Conservation (phyloP, 768 basidiomycete genomes). For the Suillus subalutaceus region DNA sequence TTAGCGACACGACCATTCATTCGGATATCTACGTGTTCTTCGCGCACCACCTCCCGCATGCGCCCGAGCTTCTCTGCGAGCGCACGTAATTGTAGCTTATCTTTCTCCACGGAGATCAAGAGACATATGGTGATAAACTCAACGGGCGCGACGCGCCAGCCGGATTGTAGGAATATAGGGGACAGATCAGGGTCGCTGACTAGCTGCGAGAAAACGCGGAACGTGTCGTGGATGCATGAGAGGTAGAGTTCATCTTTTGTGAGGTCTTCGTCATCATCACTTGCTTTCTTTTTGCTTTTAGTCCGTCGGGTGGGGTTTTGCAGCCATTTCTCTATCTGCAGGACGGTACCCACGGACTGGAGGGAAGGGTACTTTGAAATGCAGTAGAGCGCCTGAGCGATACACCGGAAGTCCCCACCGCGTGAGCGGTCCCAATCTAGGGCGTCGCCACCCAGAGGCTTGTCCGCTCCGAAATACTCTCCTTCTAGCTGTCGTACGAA, state of each 20-base stretch:
- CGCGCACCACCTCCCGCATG: conserved; percentile 61
- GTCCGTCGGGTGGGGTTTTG: conserved; percentile 22
- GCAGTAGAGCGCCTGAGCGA: conserved; percentile 55
- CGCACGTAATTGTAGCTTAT: conserved; percentile 37
- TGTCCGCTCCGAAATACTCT: conserved; percentile 45
- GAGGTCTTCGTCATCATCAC: conserved; percentile 22
- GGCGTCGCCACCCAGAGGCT: conserved; percentile 35
- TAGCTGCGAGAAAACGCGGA: conserved; percentile 49
- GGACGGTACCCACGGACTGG: conserved; percentile 33
- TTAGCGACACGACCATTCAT: conserved; percentile 61
- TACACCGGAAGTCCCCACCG: conserved; percentile 60
- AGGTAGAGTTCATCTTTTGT: conserved; percentile 37
- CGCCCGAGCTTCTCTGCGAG: conserved; percentile 47
- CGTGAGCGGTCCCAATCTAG: conserved; percentile 55
- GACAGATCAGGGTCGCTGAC: conserved; percentile 39
- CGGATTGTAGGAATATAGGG: conserved; percentile 41
- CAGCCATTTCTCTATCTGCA: conserved; percentile 56
- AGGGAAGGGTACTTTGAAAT: conserved; percentile 48
- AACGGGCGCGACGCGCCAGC: conserved; percentile 62
- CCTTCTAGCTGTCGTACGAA: conserved; percentile 62
- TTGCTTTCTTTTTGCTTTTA: conserved; percentile 27
- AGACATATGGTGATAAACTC: conserved; percentile 65
- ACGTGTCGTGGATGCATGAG: conserved; percentile 42
- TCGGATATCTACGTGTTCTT: conserved; percentile 63
- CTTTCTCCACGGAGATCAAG: conserved; percentile 55